These are phyloP conservation scores for Penicillium palitans DNA, from an alignment of 2,329 filamentous ascomycete genomes.

Conservation along the genomic window DNA sequence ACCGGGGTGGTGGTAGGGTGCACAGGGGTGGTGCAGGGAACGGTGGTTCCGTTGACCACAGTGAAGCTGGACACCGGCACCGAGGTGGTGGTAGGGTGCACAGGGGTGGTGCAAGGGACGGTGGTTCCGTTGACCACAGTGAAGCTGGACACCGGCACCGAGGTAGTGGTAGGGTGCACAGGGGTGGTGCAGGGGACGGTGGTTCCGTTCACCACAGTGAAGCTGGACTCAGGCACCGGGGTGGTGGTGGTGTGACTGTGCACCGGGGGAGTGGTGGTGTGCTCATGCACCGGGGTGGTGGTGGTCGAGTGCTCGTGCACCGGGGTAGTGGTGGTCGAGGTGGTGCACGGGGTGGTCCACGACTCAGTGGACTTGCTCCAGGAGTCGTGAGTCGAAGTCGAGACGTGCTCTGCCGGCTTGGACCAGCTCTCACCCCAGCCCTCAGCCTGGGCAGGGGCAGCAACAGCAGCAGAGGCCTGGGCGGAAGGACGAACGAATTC, in stretches of 20 bases:
- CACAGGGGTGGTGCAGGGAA: slow-evolving; percentile 11
- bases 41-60: slow-evolving; percentile 4
- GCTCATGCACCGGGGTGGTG: not conserved
- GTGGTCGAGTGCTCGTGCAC: not conserved
- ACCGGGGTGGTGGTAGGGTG: slow-evolving; percentile 2
- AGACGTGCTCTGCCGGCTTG: slow-evolving; percentile 6
- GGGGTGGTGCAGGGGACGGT: not conserved
- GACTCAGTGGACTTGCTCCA: slow-evolving; percentile 9
- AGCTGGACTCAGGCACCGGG: not conserved
- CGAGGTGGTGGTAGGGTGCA: slow-evolving; percentile 1
- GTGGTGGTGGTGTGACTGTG: not conserved
- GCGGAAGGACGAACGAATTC: slow-evolving; percentile 9
- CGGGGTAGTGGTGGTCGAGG: not conserved
- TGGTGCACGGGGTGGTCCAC: slow-evolving; percentile 12
- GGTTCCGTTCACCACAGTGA: not conserved
- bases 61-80: not conserved
- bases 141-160: too few relatives aligned
- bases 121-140: not conserved
- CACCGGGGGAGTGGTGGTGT: not conserved
- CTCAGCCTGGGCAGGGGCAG: slow-evolving; percentile 4
- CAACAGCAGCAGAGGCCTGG: slow-evolving; percentile 6
- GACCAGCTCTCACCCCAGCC: slow-evolving; percentile 14
- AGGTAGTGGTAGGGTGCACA: not conserved
- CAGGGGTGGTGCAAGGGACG: not conserved
- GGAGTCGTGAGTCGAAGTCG: slow-evolving; percentile 5